These are phyloP conservation scores for Apiotrichum montevideense DNA, from an alignment of 1,284 basidiomycete genomes.

Conservation along the genomic window DNA sequence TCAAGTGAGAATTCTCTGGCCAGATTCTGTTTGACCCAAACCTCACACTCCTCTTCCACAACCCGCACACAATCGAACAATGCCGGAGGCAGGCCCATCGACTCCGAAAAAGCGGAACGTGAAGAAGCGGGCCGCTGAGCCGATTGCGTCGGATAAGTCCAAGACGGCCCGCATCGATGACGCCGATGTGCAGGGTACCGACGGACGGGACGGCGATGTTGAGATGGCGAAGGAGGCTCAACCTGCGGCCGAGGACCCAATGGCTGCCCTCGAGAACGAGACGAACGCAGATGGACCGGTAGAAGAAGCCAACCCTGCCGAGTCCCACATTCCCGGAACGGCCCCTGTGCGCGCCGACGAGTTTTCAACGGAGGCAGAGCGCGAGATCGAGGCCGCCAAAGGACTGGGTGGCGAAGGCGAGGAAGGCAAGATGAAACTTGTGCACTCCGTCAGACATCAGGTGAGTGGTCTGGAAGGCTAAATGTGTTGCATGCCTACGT, in stretches of 20 bases:
- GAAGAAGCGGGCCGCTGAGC: constrained; percentile 9
- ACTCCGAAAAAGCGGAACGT: background rate
- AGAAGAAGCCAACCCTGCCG: constrained; percentile 10
- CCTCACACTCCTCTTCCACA: background rate
- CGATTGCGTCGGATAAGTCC: background rate
- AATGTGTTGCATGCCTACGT: too few species aligned
- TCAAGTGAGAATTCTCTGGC: too few species aligned
- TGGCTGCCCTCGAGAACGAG: constrained; percentile 18
- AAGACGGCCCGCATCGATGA: constrained; percentile 11
- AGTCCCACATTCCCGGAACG: constrained; percentile 48
- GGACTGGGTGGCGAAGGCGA: constrained; percentile 58
- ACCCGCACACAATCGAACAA: background rate
- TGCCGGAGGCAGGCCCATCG: constrained; percentile 13
- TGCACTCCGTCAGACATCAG: constrained; percentile 45
- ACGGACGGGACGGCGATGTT: constrained; percentile 7
- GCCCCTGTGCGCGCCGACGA: constrained; percentile 76
- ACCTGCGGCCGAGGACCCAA: constrained; percentile 13
- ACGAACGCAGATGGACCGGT: constrained; percentile 12
- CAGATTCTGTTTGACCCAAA: too few species aligned
- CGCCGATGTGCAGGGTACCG: background rate
- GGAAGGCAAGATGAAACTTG: constrained; percentile 48
- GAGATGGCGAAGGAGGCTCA: background rate
- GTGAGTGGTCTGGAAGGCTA: constrained; percentile 32
- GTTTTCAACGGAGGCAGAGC: constrained; percentile 79
- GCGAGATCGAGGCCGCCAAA: constrained; percentile 77